Percentiles rank a stretch among this genome's conserved stretches.
Evolutionary conservation across 768 basidiomycete genomes (phyloP).

Genomic region (Trametes elegans): DNA sequence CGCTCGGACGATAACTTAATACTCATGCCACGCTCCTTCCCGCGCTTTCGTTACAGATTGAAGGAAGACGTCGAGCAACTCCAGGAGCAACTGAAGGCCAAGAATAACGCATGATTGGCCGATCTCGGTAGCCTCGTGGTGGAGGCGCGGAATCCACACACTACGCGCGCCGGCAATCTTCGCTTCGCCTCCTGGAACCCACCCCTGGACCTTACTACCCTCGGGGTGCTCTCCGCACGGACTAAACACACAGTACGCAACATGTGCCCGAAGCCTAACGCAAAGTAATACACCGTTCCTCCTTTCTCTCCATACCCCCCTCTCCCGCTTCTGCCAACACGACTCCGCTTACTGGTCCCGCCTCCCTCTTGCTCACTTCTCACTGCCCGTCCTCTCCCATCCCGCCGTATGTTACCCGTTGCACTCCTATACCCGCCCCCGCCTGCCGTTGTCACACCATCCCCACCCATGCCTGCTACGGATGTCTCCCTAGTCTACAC

Average conservation of each 20-base stretch:
- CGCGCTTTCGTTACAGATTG: constrained; percentile 44
- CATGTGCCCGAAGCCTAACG: neutral
- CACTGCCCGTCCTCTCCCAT: neutral
- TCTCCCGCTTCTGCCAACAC: constrained; percentile 9
- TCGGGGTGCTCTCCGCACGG: neutral
- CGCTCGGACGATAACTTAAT: constrained; percentile 19
- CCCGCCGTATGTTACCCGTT: constrained; percentile 22
- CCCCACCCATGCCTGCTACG: constrained; percentile 18
- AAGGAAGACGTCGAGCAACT: constrained; percentile 62
- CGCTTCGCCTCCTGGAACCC: constrained; percentile 17
- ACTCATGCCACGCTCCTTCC: constrained; percentile 21
- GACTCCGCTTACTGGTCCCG: constrained; percentile 6
- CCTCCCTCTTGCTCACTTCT: neutral
- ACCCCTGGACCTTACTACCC: constrained; percentile 5
- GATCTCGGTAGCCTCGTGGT: constrained; percentile 34
- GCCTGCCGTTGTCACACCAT: constrained; percentile 5
- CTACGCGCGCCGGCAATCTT: constrained; percentile 8
- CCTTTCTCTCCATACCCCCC: constrained; percentile 15
- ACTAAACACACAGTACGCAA: constrained; percentile 14
- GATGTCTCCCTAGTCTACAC: constrained; percentile 19
- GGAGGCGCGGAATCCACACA: constrained; percentile 14
- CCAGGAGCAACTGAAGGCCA: constrained; percentile 41
- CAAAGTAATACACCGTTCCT: constrained; percentile 9
- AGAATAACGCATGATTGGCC: constrained; percentile 18
- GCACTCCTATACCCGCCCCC: constrained; percentile 22